Evolutionary conservation across 2,329 filamentous ascomycete species (phyloP), one percentile per base, ranked within the genome.

Genomic region (Biscogniauxia marginata): DNA sequence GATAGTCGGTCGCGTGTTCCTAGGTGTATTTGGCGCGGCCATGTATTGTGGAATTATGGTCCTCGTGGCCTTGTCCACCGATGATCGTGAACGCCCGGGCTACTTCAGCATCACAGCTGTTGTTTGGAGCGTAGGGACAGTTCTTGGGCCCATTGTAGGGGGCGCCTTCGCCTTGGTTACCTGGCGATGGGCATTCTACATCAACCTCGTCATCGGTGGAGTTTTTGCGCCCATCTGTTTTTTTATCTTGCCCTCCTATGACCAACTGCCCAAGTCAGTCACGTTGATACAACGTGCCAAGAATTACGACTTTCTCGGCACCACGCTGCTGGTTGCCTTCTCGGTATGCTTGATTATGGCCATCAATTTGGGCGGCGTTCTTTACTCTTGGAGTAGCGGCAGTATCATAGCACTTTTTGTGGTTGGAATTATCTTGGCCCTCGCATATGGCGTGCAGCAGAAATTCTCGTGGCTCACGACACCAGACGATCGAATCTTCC

Each of bases 131-230:
- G 19, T 71, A 16, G 76, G 75, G 6, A 65, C 67, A 1, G 67
- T 74, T 22, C 59, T 77, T 3, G 76, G 75, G 0, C 75, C 75
- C 1, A 69, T 81, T 8, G 67, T 80, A 11, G 77, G 78, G 11
- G 78, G 79, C n/a, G 75, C 73, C 0, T 80, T 82, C 45, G 69
- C 70, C 4, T 56, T 68, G 0, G 77, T 73, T 0, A 74, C 71
- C 0, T 82, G 79, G 79, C 59, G 79, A 46, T 79, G 74, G 74
- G 70, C 70, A 0, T 81, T 81, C 55, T 86, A 86, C 62, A 79
- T 86, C 70, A 86, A 85, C 61, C 71, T 85, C 0, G 69, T 80
- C 48, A 74, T 79, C 0, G 81, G 70, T 7, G 77, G 61, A 23
- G 65, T 75, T 21, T 56, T 61, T 1, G 56, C 61, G 0, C 73